Conservation (phyloP, 2,329 filamentous ascomycete genomes). For the Fusarium anthophilum region DNA sequence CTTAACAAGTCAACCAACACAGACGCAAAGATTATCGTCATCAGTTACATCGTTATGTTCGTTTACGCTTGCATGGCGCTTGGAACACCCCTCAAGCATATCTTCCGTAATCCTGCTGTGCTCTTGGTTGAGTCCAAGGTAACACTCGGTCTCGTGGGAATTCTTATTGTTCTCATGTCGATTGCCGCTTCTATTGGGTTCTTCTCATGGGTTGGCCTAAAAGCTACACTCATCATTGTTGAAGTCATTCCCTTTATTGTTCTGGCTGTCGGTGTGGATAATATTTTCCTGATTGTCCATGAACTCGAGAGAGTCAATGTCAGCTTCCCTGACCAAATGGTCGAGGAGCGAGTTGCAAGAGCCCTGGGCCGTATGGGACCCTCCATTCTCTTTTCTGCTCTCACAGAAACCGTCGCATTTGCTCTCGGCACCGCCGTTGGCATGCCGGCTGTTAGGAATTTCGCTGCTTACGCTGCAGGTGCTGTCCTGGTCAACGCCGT, state of each 20-base stretch:
- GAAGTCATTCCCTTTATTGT: conserved; percentile 99
- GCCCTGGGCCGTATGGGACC: conserved; percentile 96
- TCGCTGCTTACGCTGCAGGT: conserved; percentile 94
- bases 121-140: conserved; percentile 97
- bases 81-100: conserved; percentile 82
- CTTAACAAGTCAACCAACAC: conserved; percentile 98
- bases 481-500: conserved; percentile 97
- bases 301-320: conserved; percentile 96
- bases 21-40: conserved; percentile 93
- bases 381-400: conserved; percentile 93
- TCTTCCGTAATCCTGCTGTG: conserved; percentile 83
- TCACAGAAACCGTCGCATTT: conserved; percentile 94
- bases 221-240: conserved; percentile 96
- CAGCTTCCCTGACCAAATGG: conserved; percentile 86
- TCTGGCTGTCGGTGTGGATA: conserved; percentile 95
- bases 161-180: conserved; percentile 96
- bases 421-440: conserved; percentile 91
- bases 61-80: conserved; percentile 93
- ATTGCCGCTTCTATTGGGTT: conserved; percentile 94
- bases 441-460: conserved; percentile 98
- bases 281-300: conserved; percentile 98
- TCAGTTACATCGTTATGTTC: conserved; percentile 99
- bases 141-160: conserved; percentile 91
- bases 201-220: conserved; percentile 91
- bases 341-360: conserved; percentile 85